A percentile compares a stretch with the other conserved stretches of the same genome.
Evolutionary conservation across 2,329 filamentous ascomycete species (phyloP).

Genomic region (Trichoderma breve): DNA sequence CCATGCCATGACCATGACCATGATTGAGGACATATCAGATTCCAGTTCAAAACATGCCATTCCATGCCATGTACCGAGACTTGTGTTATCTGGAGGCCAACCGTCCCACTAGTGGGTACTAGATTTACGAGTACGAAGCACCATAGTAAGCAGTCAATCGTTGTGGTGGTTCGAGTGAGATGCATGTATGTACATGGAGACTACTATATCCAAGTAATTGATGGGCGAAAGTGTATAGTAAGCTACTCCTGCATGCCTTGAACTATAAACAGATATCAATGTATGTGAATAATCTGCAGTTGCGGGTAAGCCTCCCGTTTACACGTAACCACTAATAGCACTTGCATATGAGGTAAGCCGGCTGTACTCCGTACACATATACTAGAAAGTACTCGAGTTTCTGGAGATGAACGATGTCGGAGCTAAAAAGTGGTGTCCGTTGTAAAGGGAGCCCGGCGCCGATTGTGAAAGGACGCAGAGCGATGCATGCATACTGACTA

Average conservation of each 20-base stretch:
- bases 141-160: background rate
- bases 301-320: slow-evolving; percentile 5
- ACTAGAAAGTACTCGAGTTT: background rate
- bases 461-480: background rate
- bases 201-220: background rate
- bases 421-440: background rate
- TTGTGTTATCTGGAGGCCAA: background rate
- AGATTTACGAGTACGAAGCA: slow-evolving; percentile 10
- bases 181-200: background rate
- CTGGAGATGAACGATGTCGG: background rate
- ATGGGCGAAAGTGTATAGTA: background rate
- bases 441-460: background rate
- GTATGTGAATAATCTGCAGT: background rate
- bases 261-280: background rate
- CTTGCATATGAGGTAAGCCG: background rate
- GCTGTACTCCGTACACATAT: background rate
- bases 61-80: background rate
- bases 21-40: background rate
- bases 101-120: background rate
- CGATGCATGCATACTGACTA: background rate
- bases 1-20: background rate
- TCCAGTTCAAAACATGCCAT: background rate
- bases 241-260: background rate
- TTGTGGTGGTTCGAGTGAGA: background rate
- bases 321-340: slow-evolving; percentile 6